Percentiles rank a stretch among this genome's conserved stretches.
Evolutionary conservation across 2,329 filamentous ascomycete genomes (phyloP).

Genomic region (Cryphonectria parasitica): DNA sequence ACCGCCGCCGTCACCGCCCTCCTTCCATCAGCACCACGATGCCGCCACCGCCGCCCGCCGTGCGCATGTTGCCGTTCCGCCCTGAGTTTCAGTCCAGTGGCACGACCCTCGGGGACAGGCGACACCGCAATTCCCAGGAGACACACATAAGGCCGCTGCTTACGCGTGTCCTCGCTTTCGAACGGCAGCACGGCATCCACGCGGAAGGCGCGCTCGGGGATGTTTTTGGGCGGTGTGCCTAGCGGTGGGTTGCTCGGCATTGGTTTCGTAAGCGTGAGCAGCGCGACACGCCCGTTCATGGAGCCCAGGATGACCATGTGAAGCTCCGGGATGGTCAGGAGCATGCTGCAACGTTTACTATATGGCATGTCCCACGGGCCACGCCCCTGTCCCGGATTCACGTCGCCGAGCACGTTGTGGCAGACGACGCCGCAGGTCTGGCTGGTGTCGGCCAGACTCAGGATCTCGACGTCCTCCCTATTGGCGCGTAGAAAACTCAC

Average conservation of each 20-base stretch:
- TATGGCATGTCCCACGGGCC: conserved; percentile 39
- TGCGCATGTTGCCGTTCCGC: conserved; percentile 2
- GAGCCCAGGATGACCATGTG: conserved; percentile 70
- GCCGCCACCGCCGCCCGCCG: conserved; percentile 15
- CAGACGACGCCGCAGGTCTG: conserved; percentile 33
- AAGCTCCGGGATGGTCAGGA: conserved; percentile 68
- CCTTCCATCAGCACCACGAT: conserved; percentile 15
- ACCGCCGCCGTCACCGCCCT: not conserved
- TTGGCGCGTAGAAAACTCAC: conserved; percentile 51
- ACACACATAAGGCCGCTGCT: conserved; percentile 50
- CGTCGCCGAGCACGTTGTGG: conserved; percentile 38
- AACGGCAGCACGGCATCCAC: conserved; percentile 58
- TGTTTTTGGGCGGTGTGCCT: conserved; percentile 30
- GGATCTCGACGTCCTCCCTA: conserved; percentile 53
- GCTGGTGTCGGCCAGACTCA: conserved; percentile 37
- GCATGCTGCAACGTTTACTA: conserved; percentile 63
- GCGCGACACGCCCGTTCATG: conserved; percentile 65
- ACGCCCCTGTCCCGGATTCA: conserved; percentile 34
- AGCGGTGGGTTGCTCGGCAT: conserved; percentile 28
- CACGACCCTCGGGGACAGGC: conserved; percentile 57
- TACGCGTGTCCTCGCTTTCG: conserved; percentile 48
- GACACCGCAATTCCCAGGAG: conserved; percentile 71
- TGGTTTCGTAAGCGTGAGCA: conserved; percentile 62
- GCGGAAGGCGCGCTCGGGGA: conserved; percentile 51
- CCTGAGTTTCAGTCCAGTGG: conserved; percentile 34